Evolutionary conservation across 345 rosid species (phyloP), one percentile per base, ranked within the genome.

Genomic region (Populus pruinosa): DNA sequence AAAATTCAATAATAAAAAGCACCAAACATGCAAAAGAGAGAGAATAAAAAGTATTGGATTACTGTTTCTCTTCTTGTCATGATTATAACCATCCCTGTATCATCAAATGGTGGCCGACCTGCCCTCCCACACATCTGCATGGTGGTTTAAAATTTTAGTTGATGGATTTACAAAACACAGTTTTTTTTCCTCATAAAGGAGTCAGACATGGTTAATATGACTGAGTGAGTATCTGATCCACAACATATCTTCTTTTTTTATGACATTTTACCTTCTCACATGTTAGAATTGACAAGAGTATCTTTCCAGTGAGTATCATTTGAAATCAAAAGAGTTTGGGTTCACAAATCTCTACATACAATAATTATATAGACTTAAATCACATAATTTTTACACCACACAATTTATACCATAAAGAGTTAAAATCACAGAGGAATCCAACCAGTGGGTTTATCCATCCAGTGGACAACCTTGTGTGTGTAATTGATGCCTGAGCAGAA

Each of bases 1-100:
- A 17, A 38, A 70, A 70, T 21, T 59, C 50, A 67, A 55, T 69
- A 33, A 65, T 21, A 79, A 82, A 77, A 79, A 80, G n/a, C 56
- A 77, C 65, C 69, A 75, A 55, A 29, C 38, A 70, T 23, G 62
- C 47, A 67, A 67, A 50, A 38, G 69, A 71, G 25, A 62, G 82
- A 72, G 44, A 41, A 10, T 33, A 76, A 59, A 78, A 71, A 59
- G 75, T 8, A 63, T 65, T 71, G 13, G 67, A 72, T 85, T 85
- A 96, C 99, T 70, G 99, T 93, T 85, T 92, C 97, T 85, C 89
- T 88, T 91, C 98, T 91, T 39, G 98, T 96, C 99, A 96, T 96
- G 78, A 94, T 93, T 83, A 96, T 67, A 77, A 93, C 98, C 84
- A 85, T 83, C 79, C 99, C 99, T 66, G 96, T 90, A 82, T 92